phyloP scores from a whole-genome alignment of 371 early-diverging fungal genomes.

The Rhizopus arrhizus region DNA sequence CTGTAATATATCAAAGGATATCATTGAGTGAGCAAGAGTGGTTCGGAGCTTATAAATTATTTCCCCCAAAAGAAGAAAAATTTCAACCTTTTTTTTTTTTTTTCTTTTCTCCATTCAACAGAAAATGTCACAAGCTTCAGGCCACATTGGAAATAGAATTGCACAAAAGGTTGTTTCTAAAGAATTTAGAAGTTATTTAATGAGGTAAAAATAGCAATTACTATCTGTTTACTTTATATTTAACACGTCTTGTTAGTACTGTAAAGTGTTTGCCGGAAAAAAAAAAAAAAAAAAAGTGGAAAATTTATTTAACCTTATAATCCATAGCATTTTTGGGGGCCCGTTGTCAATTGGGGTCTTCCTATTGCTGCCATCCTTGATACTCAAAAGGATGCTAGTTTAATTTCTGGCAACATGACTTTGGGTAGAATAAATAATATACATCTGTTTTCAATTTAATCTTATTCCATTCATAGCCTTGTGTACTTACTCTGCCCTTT shows the following conservation, averaged over 20 bases:
- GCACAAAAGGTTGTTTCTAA: slow-evolving; percentile 27
- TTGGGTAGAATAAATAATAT: slow-evolving; percentile 43
- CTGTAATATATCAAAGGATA: no score
- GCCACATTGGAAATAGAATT: slow-evolving; percentile 23
- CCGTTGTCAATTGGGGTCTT: slow-evolving; percentile 97
- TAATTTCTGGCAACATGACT: slow-evolving; percentile 96
- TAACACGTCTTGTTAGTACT: slow-evolving; percentile 35
- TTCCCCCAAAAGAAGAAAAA: not conserved
- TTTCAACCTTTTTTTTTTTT: slow-evolving; percentile 12
- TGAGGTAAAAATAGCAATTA: slow-evolving; percentile 20
- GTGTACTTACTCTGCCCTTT: slow-evolving; percentile 83
- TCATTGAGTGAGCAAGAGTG: no score
- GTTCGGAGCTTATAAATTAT: not conserved
- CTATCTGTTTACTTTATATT: not conserved
- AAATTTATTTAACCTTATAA: slow-evolving; percentile 2
- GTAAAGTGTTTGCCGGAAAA: slow-evolving; percentile 27
- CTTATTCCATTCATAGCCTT: slow-evolving; percentile 46
- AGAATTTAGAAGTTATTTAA: slow-evolving; percentile 29
- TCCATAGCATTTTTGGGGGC: slow-evolving; percentile 87
- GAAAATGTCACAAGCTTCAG: slow-evolving; percentile 33
- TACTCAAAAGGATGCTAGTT: slow-evolving; percentile 86
- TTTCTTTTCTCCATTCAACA: slow-evolving; percentile 7
- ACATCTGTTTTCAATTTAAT: not conserved
- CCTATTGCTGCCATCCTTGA: slow-evolving; percentile 96
- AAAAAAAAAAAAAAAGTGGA: not conserved